Evolutionary conservation across 805 yeast genomes (phyloP).

Genomic region (Metschnikowia noctiluminum): DNA sequence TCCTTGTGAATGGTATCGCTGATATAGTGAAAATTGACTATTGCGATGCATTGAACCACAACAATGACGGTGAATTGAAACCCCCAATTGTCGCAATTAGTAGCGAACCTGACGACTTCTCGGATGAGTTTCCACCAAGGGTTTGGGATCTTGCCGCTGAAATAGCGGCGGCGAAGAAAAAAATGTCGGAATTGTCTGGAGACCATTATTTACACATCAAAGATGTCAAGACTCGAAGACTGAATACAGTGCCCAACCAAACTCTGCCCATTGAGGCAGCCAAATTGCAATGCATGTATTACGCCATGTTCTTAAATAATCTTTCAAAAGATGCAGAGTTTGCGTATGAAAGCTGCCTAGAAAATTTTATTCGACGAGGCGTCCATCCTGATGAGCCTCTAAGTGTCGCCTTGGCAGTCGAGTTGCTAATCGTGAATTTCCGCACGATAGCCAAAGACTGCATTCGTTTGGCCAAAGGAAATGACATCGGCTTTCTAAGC

Average conservation of each 20-base stretch:
- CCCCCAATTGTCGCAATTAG: too few relatives aligned
- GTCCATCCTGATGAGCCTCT: slow-evolving; percentile 50
- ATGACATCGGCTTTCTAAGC: slow-evolving; percentile 36
- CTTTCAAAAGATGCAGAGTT: slow-evolving; percentile 15
- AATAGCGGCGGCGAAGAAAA: slow-evolving; percentile 7
- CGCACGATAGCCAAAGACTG: slow-evolving; percentile 41
- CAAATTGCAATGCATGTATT: slow-evolving; percentile 59
- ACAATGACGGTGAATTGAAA: background rate
- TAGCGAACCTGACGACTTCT: background rate
- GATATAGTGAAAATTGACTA: slow-evolving; percentile 12
- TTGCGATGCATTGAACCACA: background rate
- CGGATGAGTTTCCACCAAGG: slow-evolving; percentile 1
- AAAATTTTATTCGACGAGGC: slow-evolving; percentile 46
- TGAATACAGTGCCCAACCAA: slow-evolving; percentile 45
- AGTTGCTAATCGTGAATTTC: slow-evolving; percentile 36
- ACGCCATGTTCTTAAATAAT: slow-evolving; percentile 41
- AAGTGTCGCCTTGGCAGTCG: slow-evolving; percentile 36
- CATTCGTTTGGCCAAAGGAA: slow-evolving; percentile 44
- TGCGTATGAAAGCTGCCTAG: slow-evolving; percentile 42
- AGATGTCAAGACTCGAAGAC: slow-evolving; percentile 65
- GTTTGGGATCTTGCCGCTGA: slow-evolving; percentile 7
- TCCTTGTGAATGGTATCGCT: slow-evolving; percentile 58
- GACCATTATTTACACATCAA: slow-evolving; percentile 14
- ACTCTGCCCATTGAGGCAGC: slow-evolving; percentile 47
- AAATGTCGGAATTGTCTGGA: slow-evolving; percentile 5